Evolutionary conservation across 176 grass and related monocot species (phyloP), one percentile per base, ranked within the genome.

Genomic region (Juncus effusus): DNA sequence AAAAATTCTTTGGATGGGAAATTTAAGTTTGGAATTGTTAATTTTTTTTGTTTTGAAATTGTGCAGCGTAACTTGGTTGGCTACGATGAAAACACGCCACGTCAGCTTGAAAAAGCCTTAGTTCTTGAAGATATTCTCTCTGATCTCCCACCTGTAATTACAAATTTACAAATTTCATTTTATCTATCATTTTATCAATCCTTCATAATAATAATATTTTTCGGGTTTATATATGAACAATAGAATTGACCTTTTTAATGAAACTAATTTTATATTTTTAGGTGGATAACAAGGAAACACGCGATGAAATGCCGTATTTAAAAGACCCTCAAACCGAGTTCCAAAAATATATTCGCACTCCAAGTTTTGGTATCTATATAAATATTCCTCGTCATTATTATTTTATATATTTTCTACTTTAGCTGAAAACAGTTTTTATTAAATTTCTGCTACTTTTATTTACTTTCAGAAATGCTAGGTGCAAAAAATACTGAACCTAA

Each of bases 71-170:
- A 96, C 70, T 69, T 96, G 72, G 92, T 96, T 74, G 92, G 82
- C 14, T 91, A 90, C 8, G 76, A 85, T 3, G 68, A 64, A 74
- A 78, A 40, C n/a, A 45, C 54, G 45, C 36, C 54, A 67, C 75
- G 81, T 75, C 84, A 81, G 54, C 61, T 96, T 75, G 92, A 81
- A 50, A 88, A 83, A 38, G 74, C 76, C 62, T 67, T 88, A 81
- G 80, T 96, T 59, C 92, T 96, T 28, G 87, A 86, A 78, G 87
- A 96, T 62, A 75, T 85, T 79, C 68, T 96, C 64, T 79, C 87
- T 75, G 92, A 96, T 83, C 92, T 96, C 76, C 92, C 92, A 51
- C 62, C 77, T 77, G 92, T 96, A 91, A 76, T 42, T 55, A 40
- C 74, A 67, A 16, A 44, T 3, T 58, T 42, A 5, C 36, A 42